A percentile compares a stretch with the other conserved stretches of the same genome.
Conservation (phyloP, 352 stramenopile species). For the Thalassiosira hispida region DNA sequence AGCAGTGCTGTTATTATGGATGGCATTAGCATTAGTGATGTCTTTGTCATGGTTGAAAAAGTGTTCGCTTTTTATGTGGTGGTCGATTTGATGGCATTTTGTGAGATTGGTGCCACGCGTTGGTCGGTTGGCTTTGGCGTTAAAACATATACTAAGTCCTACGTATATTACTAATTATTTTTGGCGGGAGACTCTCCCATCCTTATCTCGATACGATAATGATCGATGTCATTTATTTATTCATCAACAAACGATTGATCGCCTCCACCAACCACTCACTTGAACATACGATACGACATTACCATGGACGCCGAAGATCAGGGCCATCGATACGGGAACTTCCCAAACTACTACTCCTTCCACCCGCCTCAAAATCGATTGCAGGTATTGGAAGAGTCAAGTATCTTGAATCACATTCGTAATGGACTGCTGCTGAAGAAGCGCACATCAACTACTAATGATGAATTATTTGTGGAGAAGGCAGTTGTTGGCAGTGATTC, state of each 20-base stretch:
- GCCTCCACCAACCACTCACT: background rate
- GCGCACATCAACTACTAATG: background rate
- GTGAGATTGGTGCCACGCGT: no score
- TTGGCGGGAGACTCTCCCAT: no score
- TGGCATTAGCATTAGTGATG: background rate
- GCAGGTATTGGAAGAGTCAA: constrained; percentile 17
- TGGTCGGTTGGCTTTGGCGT: no score
- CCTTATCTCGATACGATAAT: no score
- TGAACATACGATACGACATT: background rate
- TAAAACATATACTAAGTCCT: no score
- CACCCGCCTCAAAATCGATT: constrained; percentile 53
- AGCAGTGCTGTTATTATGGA: background rate
- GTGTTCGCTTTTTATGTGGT: no score
- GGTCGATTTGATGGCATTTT: no score
- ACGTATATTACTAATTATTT: no score
- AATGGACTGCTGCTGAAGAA: no score
- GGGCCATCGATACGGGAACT: constrained; percentile 63
- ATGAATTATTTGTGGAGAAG: background rate
- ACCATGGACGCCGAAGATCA: constrained; percentile 32
- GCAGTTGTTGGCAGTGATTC: background rate
- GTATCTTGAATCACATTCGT: constrained; percentile 35
- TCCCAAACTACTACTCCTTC: constrained; percentile 72
- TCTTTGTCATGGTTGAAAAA: background rate
- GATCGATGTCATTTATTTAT: no score
- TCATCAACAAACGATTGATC: no score